Evolutionary conservation across 2,329 filamentous ascomycete genomes (phyloP).

Genomic region (Ceratocystis destructans): DNA sequence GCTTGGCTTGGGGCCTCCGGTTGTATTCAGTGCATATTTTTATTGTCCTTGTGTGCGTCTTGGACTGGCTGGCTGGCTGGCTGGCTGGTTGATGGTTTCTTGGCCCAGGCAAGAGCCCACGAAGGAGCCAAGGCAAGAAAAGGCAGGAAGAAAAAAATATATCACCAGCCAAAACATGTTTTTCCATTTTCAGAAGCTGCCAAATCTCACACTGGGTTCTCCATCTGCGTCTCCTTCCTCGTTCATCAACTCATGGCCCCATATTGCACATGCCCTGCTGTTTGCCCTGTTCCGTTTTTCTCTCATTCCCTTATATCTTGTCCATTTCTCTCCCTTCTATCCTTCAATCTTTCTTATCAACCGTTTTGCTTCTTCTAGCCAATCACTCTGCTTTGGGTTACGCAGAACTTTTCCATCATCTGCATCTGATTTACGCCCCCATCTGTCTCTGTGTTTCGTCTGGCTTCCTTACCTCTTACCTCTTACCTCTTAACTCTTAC

Average conservation of each 20-base stretch:
- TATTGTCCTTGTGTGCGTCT: neutral
- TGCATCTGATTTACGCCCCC: conserved; percentile 6
- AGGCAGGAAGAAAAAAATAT: neutral
- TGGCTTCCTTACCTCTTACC: neutral
- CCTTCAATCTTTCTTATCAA: neutral
- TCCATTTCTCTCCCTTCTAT: neutral
- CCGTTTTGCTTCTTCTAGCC: neutral
- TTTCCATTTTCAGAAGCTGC: conserved; percentile 6
- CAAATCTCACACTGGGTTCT: conserved; percentile 1
- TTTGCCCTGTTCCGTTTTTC: neutral
- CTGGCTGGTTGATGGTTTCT: neutral
- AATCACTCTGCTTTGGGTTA: neutral
- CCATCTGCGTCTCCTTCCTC: neutral
- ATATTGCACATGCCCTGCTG: neutral
- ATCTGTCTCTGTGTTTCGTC: neutral
- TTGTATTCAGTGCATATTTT: neutral
- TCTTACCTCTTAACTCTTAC: too few species aligned
- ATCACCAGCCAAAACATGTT: neutral
- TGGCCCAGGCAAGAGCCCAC: neutral
- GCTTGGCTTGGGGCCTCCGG: neutral
- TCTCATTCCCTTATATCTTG: neutral
- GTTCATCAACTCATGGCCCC: neutral
- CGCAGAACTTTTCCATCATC: neutral
- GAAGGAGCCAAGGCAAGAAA: neutral
- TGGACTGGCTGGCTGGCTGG: neutral